Base-by-base conservation (phyloP, 176 grass and related monocot species). In the barley (Hordeum vulgare) region DNA sequence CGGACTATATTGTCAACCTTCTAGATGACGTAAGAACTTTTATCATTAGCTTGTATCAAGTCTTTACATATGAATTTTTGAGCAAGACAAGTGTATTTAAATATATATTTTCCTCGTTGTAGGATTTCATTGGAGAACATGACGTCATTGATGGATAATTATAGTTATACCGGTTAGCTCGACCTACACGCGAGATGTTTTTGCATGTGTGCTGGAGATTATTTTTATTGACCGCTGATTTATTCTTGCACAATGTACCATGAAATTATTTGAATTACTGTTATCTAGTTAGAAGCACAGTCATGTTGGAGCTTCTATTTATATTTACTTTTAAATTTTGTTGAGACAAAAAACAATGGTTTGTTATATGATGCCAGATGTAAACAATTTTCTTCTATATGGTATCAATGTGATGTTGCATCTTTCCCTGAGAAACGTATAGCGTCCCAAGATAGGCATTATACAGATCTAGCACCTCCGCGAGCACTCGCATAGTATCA, bases 1-100 rank as follows among this genome's bases (percentile, higher is more conserved):
- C 69, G 10, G 67, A 80, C 11, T 67, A 41, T 75, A 14, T 86
- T 1, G 24, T 20, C 3, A 26, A 8, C 20, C 34, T 67, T 67
- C 3, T 69, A 54, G 70, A 86, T 14, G 13, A 81, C 4, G 74
- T 91, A 85, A 85, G 66, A 74, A 74, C 26, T 7, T 24, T 59
- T 82, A 8, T 28, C 3, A 24, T 42, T 59, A 7, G 18, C 36
- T 41, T 41, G 12, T 29, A 40, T 42, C 14, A 12, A 70, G 11
- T 24, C 9, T 81, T 75, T 75, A 44, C 24, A 42, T 41, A n/a
- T 41, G 2, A 81, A 58, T 60, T 39, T 9, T 11, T 74, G 14
- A 36, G 21, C 10, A 27, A 11, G 8, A 26, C 12, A 67, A 11
- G 6, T 66, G 53, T 26, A 17, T 37, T 60, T 57, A 59, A 74